Evolutionary conservation across 768 basidiomycete species (phyloP).

Genomic region (Clavaria fumosa): DNA sequence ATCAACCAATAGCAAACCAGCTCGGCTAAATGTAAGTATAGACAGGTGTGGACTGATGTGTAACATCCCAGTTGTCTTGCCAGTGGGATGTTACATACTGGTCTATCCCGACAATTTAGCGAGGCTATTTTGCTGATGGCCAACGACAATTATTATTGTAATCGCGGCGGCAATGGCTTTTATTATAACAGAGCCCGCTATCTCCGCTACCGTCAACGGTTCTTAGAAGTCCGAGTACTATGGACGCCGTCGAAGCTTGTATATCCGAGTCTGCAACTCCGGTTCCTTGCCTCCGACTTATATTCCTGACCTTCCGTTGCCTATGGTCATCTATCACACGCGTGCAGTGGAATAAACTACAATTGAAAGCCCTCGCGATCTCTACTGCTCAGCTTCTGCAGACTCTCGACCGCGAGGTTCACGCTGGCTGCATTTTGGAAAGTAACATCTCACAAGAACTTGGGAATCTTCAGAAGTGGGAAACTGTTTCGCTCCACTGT

Average conservation of each 20-base stretch:
- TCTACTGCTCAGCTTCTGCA: constrained; percentile 1
- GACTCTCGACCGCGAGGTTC: constrained; percentile 1
- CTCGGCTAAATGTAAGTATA: too few species aligned
- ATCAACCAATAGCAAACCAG: too few species aligned
- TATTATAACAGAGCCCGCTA: too few species aligned
- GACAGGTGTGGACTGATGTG: too few species aligned
- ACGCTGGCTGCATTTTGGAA: background rate
- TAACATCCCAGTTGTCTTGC: too few species aligned
- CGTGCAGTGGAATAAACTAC: constrained; percentile 1
- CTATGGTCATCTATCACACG: background rate
- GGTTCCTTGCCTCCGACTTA: background rate
- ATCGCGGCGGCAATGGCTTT: too few species aligned
- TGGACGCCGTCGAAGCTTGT: background rate
- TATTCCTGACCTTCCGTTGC: constrained; percentile 1
- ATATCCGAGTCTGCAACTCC: background rate
- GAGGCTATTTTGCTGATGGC: too few species aligned
- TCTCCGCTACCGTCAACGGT: too few species aligned
- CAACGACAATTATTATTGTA: too few species aligned
- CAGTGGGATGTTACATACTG: too few species aligned
- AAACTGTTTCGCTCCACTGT: background rate
- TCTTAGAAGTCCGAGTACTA: too few species aligned
- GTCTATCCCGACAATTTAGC: too few species aligned
- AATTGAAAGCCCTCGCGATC: constrained; percentile 4
- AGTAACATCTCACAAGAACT: constrained; percentile 1
- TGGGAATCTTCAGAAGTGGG: constrained; percentile 2